Percentiles rank a stretch among this genome's conserved stretches.
phyloP scores from a whole-genome alignment of 768 basidiomycete species.

The Rhodotorula diobovata region DNA sequence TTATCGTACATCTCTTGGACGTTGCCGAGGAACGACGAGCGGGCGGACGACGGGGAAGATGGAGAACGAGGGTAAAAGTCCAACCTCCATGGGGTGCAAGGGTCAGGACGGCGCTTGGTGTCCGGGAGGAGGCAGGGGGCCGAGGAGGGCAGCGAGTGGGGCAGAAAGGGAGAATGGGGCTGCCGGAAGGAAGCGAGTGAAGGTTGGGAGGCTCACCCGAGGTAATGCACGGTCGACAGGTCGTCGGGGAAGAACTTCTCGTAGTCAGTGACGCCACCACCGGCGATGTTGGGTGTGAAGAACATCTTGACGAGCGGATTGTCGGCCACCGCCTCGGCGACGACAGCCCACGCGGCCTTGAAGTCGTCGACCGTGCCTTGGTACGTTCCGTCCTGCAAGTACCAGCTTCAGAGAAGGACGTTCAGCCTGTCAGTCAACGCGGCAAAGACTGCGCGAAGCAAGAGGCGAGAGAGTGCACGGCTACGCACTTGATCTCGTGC shows the following conservation, averaged over 20 bases:
- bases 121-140: too few species aligned
- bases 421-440: not conserved
- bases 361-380: slow-evolving; percentile 37
- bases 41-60: too few species aligned
- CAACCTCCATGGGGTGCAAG: too few species aligned
- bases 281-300: slow-evolving; percentile 38
- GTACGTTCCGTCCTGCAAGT: slow-evolving; percentile 38
- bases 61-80: not conserved
- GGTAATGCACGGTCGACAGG: not conserved
- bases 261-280: slow-evolving; percentile 21
- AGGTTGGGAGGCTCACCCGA: not conserved
- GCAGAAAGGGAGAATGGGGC: too few species aligned
- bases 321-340: slow-evolving; percentile 31
- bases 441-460: not conserved
- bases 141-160: too few species aligned
- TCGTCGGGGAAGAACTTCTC: slow-evolving; percentile 38
- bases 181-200: too few species aligned
- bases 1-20: slow-evolving; percentile 33
- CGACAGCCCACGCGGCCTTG: slow-evolving; percentile 40
- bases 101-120: too few species aligned
- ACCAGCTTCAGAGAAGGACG: not conserved
- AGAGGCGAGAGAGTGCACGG: too few species aligned
- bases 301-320: slow-evolving; percentile 41
- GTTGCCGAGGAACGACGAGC: slow-evolving; percentile 28
- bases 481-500: slow-evolving; percentile 11